Evolutionary conservation across 441 rosid genomes (phyloP), one percentile per base, ranked within the genome.

Genomic region (Mallotus japonicus): DNA sequence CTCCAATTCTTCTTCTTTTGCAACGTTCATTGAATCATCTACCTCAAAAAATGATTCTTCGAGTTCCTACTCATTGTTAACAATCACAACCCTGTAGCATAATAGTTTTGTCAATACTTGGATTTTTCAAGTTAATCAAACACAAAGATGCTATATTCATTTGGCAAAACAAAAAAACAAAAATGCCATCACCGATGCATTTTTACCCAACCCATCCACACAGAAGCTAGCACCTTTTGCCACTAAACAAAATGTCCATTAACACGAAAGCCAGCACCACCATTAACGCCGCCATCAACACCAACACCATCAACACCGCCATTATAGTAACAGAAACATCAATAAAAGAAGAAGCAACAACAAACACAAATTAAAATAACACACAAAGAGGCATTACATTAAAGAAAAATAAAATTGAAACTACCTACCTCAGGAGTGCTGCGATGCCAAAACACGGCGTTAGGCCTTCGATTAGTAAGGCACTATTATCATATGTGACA

Each of bases 401-500:
- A 12, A 22, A 34, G 5, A 34, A 34, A 5, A 34, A 51, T 0
- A 37, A 11, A 53, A 49, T 46, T 34, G 24, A 17, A 32, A 22
- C 12, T 34, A 40, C 15, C 8, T 64, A 92, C 99, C 86, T 94
- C 94, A 4, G 95, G 92, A 44, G 95, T 88, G 70, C 99, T 94
- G 44, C 99, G 94, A n/a, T 78, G 90, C 73, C 73, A 94, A 79
- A 73, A 94, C 84, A 62, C 89, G 84, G 64, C 94, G 83, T 68
- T 88, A n/a, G 86, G 42, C 99, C 99, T 70, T 85, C 90, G 77
- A 94, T 85, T 63, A 92, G 80, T 73, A 94, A 34, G 46, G 99
- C 90, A 37, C 95, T 75, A 71, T 87, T 87, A 80, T 94, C 97
- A 77, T 94, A 92, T 61, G 90, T 88, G 75, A 94, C 97, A 75